Evolutionary conservation across 1,139 yeast species (phyloP).

Genomic region (Candida smagusa): DNA sequence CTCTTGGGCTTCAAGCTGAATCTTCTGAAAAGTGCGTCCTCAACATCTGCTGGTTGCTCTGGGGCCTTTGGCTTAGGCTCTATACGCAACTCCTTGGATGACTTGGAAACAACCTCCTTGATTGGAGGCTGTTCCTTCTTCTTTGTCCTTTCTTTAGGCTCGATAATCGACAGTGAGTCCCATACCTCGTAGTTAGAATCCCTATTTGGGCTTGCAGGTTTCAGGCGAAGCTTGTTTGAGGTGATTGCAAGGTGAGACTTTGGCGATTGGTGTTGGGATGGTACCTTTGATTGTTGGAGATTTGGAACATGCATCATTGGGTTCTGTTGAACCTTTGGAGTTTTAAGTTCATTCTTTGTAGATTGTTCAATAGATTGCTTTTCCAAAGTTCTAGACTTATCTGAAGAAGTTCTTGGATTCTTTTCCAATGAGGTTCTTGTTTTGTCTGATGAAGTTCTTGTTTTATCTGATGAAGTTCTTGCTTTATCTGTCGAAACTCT

Average conservation of each 20-base stretch:
- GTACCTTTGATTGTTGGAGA: neutral
- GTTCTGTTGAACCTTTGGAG: too few species aligned
- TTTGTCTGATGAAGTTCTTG: too few species aligned
- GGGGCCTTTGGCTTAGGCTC: constrained; percentile 1
- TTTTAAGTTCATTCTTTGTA: too few species aligned
- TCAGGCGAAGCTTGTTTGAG: neutral
- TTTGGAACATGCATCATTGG: too few species aligned
- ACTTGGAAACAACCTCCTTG: neutral
- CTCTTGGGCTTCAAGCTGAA: constrained; percentile 42
- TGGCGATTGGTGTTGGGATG: too few species aligned
- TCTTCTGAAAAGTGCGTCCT: constrained; percentile 22
- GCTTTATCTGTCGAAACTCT: too few species aligned
- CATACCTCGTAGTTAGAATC: constrained; percentile 13
- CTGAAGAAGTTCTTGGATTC: too few species aligned
- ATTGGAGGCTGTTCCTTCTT: neutral
- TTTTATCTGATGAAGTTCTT: too few species aligned
- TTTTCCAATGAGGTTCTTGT: too few species aligned
- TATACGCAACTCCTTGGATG: neutral
- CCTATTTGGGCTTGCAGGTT: constrained; percentile 1
- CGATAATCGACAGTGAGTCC: constrained; percentile 12
- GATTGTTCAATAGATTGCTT: too few species aligned
- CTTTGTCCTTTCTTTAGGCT: constrained; percentile 1
- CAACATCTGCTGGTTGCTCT: neutral
- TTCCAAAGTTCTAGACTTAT: too few species aligned
- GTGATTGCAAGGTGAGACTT: too few species aligned